Conservation (phyloP, 2,329 filamentous ascomycete genomes). For the Botrytis squamosa region DNA sequence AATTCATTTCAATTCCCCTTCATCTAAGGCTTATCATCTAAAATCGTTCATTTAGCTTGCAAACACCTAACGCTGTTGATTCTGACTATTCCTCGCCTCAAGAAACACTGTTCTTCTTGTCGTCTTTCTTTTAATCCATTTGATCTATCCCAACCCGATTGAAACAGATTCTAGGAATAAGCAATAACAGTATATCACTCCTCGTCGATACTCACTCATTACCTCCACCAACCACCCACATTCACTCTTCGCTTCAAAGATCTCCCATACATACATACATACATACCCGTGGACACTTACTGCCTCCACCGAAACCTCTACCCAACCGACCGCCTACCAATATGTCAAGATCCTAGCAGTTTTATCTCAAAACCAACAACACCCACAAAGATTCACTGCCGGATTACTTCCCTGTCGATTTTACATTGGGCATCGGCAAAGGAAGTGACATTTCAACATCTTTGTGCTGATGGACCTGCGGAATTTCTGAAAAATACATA, state of each 20-base stretch:
- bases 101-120: background rate
- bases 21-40: background rate
- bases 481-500: slow-evolving; percentile 4
- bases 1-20: background rate
- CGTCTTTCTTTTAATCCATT: background rate
- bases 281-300: too few species aligned
- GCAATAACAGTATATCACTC: background rate
- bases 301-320: background rate
- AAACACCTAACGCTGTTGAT: background rate
- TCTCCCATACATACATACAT: slow-evolving; percentile 11
- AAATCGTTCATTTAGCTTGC: background rate
- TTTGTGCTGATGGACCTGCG: slow-evolving; percentile 6
- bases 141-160: background rate
- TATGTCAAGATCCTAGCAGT: slow-evolving; percentile 7
- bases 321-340: background rate
- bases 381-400: background rate
- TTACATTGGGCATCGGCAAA: slow-evolving; percentile 2
- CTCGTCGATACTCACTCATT: background rate
- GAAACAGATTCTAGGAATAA: background rate
- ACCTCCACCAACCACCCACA: background rate
- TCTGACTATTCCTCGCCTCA: background rate
- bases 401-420: background rate
- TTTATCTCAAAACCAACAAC: background rate
- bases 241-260: slow-evolving; percentile 3
- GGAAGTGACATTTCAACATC: background rate